Conservation (phyloP, 768 basidiomycete species). For the Boletus barrowsii region DNA sequence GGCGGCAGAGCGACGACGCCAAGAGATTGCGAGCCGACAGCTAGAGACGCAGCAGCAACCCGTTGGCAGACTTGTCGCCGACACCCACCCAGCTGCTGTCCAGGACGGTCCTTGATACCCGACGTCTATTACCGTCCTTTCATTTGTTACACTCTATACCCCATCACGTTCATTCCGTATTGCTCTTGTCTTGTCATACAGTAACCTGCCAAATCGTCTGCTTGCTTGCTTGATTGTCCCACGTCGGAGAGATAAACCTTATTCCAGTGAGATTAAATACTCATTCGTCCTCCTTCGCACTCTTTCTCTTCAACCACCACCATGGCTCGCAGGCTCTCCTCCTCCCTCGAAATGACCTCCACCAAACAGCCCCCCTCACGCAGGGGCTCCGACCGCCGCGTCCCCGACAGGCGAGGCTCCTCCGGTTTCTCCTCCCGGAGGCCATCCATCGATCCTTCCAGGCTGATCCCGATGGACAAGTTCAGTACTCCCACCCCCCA, state of each 20-base stretch:
- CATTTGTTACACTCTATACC: slow-evolving; percentile 25
- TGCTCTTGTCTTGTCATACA: slow-evolving; percentile 10
- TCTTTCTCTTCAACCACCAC: slow-evolving; percentile 12
- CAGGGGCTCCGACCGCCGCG: slow-evolving; percentile 43
- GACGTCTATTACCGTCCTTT: slow-evolving; percentile 24
- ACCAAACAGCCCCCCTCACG: slow-evolving; percentile 35
- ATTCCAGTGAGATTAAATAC: slow-evolving; percentile 12
- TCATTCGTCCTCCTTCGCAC: neutral
- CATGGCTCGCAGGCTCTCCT: slow-evolving; percentile 23
- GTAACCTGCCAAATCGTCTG: neutral
- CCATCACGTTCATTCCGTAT: slow-evolving; percentile 21
- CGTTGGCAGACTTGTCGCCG: slow-evolving; percentile 3
- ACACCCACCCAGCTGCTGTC: slow-evolving; percentile 16
- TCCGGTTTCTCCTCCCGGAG: slow-evolving; percentile 54
- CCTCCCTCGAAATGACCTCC: slow-evolving; percentile 32
- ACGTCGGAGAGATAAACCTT: slow-evolving; percentile 15
- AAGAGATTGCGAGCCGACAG: slow-evolving; percentile 42
- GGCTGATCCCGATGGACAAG: slow-evolving; percentile 80
- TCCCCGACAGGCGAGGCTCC: slow-evolving; percentile 45
- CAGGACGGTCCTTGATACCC: slow-evolving; percentile 25
- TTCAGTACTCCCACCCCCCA: slow-evolving; percentile 29
- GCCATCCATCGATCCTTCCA: slow-evolving; percentile 73
- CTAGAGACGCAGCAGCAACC: slow-evolving; percentile 11
- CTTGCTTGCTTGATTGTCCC: slow-evolving; percentile 4
- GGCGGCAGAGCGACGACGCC: slow-evolving; percentile 64